Conservation (phyloP, 345 rosid species). For the Eutrema japonicum region DNA sequence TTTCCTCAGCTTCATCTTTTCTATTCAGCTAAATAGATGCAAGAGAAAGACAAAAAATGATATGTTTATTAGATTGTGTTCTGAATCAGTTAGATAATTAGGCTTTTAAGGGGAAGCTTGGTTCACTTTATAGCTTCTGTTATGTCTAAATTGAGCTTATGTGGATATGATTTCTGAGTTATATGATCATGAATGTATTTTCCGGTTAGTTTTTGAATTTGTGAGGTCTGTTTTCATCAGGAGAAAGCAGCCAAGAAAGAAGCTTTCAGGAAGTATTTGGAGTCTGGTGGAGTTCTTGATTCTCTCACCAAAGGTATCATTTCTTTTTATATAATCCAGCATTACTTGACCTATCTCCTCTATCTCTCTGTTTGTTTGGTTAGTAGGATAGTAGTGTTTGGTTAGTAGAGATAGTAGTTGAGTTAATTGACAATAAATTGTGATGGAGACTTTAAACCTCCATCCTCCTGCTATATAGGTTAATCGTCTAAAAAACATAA, state of each 20-base stretch:
- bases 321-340: too few species aligned
- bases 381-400: too few species aligned
- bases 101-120: not conserved
- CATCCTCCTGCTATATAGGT: too few species aligned
- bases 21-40: not conserved
- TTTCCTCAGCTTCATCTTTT: too few species aligned
- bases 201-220: not conserved
- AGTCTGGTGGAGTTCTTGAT: conserved; percentile 81
- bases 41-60: conserved; percentile 1
- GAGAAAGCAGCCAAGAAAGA: conserved; percentile 94
- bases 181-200: too few species aligned
- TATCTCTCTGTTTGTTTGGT: too few species aligned
- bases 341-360: too few species aligned
- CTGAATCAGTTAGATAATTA: not conserved
- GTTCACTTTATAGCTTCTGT: not conserved
- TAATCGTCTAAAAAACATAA: too few species aligned
- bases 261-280: conserved; percentile 85
- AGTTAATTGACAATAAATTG: too few species aligned
- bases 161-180: too few species aligned
- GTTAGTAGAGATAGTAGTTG: too few species aligned
- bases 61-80: conserved; percentile 7
- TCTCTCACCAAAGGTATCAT: conserved; percentile 92
- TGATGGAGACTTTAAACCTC: too few species aligned
- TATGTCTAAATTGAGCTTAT: conserved; percentile 18
- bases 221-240: conserved; percentile 40